Percentiles rank a stretch among this genome's conserved stretches.
phyloP scores from a whole-genome alignment of 164 flowering plant genomes.

The Stephania yunnanensis region DNA sequence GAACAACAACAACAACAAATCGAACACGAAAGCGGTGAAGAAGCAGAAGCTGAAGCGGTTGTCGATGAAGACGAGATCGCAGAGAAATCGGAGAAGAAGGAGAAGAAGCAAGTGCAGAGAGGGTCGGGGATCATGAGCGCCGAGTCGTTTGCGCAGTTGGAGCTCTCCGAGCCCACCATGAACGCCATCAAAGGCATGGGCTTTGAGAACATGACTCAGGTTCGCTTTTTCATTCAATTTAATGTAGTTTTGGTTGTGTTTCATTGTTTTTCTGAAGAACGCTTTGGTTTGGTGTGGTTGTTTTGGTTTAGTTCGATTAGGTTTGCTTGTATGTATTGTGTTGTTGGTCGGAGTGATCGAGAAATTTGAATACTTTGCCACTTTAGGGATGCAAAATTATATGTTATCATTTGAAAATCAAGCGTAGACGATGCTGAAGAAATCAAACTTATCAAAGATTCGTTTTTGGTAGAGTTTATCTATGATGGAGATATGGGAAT shows the following conservation, averaged over 20 bases:
- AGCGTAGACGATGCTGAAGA: too few species aligned
- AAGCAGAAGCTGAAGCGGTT: conserved; percentile 10
- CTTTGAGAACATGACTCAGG: conserved; percentile 83
- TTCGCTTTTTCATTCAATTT: conserved; percentile 10
- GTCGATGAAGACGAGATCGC: not conserved
- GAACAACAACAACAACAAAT: not conserved
- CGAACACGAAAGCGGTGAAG: not conserved
- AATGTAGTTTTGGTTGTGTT: not conserved
- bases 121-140: conserved; percentile 81
- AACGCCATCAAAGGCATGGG: conserved; percentile 71
- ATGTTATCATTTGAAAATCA: too few species aligned
- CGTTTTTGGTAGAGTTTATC: too few species aligned
- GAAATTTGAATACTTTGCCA: too few species aligned
- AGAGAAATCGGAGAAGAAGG: conserved; percentile 6
- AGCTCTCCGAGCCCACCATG: conserved; percentile 59
- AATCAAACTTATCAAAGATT: too few species aligned
- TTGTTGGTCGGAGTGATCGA: too few species aligned
- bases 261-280: too few species aligned
- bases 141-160: conserved; percentile 41
- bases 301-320: not conserved
- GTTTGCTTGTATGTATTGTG: too few species aligned
- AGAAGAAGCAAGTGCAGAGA: conserved; percentile 11
- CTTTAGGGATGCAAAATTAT: too few species aligned
- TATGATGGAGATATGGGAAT: too few species aligned
- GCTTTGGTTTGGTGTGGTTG: not conserved